A percentile compares a stretch with the other conserved stretches of the same genome.
phyloP scores from a whole-genome alignment of 345 rosid species.

The Camelina sativa region DNA sequence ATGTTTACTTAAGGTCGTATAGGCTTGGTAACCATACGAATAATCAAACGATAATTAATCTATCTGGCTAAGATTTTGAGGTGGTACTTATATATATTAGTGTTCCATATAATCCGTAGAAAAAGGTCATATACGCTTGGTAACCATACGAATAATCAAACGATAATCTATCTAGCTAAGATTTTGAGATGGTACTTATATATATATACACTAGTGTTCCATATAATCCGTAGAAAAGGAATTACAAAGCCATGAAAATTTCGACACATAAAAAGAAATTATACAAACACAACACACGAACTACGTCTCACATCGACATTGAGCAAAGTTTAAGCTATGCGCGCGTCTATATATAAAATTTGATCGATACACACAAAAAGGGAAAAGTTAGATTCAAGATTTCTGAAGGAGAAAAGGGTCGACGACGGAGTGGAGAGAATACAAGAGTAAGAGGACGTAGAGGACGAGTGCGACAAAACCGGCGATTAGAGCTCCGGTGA shows the following conservation, averaged over 20 bases:
- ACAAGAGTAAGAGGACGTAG: conserved; percentile 53
- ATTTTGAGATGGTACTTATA: background rate
- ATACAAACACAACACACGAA: conserved; percentile 2
- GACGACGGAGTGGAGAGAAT: conserved; percentile 53
- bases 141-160: background rate
- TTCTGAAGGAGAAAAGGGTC: conserved; percentile 62
- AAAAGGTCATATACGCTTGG: background rate
- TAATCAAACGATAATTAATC: background rate
- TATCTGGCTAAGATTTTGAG: background rate
- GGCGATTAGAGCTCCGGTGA: conserved; percentile 62
- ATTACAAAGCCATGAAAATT: background rate
- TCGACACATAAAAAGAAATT: background rate
- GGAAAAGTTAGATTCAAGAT: conserved; percentile 32
- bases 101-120: background rate
- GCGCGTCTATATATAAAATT: background rate
- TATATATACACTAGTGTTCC: background rate
- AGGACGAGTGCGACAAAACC: conserved; percentile 59
- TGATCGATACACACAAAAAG: background rate
- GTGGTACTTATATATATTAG: background rate
- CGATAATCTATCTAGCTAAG: background rate
- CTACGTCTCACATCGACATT: background rate
- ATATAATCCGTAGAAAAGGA: background rate
- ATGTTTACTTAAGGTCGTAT: background rate
- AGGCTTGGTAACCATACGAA: background rate
- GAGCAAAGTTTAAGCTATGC: background rate